Conservation (phyloP, 257 asterid genomes). For the Primulina eburnea region DNA sequence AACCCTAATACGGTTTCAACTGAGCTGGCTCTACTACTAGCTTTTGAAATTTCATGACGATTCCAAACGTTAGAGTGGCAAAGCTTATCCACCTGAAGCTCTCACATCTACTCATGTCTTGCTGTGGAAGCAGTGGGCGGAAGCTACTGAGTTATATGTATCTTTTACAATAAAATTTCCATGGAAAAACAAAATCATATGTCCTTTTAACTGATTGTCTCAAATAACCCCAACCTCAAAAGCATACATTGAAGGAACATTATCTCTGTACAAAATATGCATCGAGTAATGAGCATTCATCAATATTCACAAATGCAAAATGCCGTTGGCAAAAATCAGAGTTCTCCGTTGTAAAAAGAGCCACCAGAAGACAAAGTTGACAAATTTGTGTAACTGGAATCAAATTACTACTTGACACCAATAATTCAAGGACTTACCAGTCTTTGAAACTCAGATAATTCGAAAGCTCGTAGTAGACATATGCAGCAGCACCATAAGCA, state of each 20-base stretch:
- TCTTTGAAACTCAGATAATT: constrained; percentile 90
- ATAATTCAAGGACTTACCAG: constrained; percentile 55
- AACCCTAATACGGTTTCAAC: constrained; percentile 8
- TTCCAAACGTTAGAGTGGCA: not conserved
- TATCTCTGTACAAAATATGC: constrained; percentile 12
- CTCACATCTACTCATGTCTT: not conserved
- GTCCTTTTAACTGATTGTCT: constrained; percentile 11
- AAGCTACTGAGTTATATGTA: constrained; percentile 10
- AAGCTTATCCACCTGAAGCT: not conserved
- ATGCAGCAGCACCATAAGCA: constrained; percentile 98
- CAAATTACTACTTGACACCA: constrained; percentile 16
- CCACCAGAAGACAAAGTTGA: constrained; percentile 17
- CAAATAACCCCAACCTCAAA: constrained; percentile 1
- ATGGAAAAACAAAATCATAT: constrained; percentile 4
- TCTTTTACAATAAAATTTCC: not conserved
- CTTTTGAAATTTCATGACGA: too few species aligned
- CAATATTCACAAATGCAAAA: constrained; percentile 6
- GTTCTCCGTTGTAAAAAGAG: constrained; percentile 15
- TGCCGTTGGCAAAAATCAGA: constrained; percentile 11
- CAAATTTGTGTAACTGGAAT: constrained; percentile 10
- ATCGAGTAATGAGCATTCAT: not conserved
- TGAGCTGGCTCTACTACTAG: constrained; percentile 3
- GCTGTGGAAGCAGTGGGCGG: not conserved
- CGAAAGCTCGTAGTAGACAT: constrained; percentile 93
- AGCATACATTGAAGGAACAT: constrained; percentile 12